Conservation (phyloP, 2,329 filamentous ascomycete genomes). For the Drechslerella stenobrocha region DNA sequence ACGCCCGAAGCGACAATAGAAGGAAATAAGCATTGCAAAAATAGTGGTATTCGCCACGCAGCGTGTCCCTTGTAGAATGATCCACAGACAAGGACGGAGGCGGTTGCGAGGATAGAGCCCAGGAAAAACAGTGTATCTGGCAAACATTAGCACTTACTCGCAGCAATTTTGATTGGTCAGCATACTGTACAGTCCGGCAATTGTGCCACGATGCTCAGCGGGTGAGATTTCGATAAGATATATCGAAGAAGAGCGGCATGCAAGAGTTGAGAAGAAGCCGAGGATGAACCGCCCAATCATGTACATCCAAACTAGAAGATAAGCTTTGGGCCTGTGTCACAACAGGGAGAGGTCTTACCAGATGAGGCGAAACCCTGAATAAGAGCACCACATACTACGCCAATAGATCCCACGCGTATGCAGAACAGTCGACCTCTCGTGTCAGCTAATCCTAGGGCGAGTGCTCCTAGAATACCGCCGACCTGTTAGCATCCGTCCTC, state of each 20-base stretch:
- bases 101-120: conserved; percentile 56
- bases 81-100: conserved; percentile 61
- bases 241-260: conserved; percentile 64
- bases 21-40: conserved; percentile 60
- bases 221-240: conserved; percentile 68
- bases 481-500: conserved; percentile 21
- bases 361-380: conserved; percentile 55
- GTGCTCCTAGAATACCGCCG: conserved; percentile 61
- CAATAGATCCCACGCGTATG: conserved; percentile 62
- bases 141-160: neutral
- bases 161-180: neutral
- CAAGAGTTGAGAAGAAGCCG: conserved; percentile 65
- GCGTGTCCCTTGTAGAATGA: conserved; percentile 56
- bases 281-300: conserved; percentile 63
- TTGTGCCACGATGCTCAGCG: conserved; percentile 65
- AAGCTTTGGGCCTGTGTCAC: neutral
- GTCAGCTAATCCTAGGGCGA: conserved; percentile 61
- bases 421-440: conserved; percentile 61
- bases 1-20: conserved; percentile 59
- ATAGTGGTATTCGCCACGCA: conserved; percentile 65
- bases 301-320: conserved; percentile 56
- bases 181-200: conserved; percentile 62
- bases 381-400: conserved; percentile 62
- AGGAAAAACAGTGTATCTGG: conserved; percentile 57
- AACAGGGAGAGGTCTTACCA: neutral